A percentile compares a stretch with the other conserved stretches of the same genome.
Evolutionary conservation across 805 yeast species (phyloP).

Genomic region (Suhomyces sp.): DNA sequence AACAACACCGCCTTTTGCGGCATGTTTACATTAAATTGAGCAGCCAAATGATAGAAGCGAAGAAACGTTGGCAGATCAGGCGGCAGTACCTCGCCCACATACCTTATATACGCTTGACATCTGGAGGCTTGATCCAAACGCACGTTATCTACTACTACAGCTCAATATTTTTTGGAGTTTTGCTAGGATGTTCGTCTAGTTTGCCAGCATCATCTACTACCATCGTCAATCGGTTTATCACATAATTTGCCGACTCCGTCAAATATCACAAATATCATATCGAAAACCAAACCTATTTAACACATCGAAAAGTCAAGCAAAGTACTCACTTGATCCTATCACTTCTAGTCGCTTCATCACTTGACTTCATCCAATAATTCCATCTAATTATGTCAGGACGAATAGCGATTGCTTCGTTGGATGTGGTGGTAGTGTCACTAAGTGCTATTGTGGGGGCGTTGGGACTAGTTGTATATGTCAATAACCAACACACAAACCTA

Average conservation of each 20-base stretch:
- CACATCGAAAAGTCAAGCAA: too few relatives aligned
- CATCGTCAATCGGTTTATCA: background rate
- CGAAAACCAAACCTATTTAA: too few relatives aligned
- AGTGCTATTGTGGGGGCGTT: background rate
- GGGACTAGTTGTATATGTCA: background rate
- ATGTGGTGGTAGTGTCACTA: background rate
- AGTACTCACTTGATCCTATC: too few relatives aligned
- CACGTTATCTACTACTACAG: background rate
- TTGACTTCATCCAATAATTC: too few relatives aligned
- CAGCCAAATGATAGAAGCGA: conserved; percentile 1
- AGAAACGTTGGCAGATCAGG: background rate
- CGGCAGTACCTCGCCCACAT: background rate
- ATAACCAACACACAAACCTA: background rate
- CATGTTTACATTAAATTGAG: conserved; percentile 1
- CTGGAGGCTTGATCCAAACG: background rate
- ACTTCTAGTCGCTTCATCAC: too few relatives aligned
- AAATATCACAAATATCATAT: too few relatives aligned
- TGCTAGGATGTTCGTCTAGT: background rate
- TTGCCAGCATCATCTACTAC: background rate
- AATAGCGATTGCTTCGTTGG: background rate
- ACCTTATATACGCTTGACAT: background rate
- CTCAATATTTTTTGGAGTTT: background rate
- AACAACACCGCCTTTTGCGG: conserved; percentile 1
- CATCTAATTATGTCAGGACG: background rate
- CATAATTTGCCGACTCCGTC: background rate